Base-by-base conservation (phyloP, 2,329 filamentous ascomycete genomes). In the Tothia fuscella region DNA sequence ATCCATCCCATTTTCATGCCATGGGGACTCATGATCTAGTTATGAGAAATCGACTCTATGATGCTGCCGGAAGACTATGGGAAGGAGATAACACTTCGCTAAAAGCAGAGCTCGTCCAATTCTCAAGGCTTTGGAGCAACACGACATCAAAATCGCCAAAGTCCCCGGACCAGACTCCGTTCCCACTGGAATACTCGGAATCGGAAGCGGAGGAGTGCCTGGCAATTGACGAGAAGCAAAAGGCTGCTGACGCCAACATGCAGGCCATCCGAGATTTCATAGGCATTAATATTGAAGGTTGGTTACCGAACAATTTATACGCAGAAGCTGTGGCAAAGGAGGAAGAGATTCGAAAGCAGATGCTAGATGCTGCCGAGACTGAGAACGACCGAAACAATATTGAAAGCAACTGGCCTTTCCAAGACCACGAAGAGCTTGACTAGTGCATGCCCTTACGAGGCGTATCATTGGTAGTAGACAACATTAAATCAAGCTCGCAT, bases 51-150 rank as follows among this genome's bases (percentile, higher is more conserved):
- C 49, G 49, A 20, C 42, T 52, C n/a, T 54, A 49, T 30, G 21
- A 49, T 19, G 33, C 53, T 43, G 52, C 54, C 17, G 40, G 54
- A 20, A 42, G 35, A 32, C 55, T 49, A 17, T 58, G 54, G 55
- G 48, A 56, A 44, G 53, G 55, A 17, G 40, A 54, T 25, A 55
- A 50, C 33, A 50, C 50, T 21, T 39, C 47, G 16, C 51, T 58
- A 13, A 51, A 56, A 29, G 36, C 36, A 26, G 36, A 17, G 13
- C 19, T 39, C 13, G 28, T 39, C 24, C 36, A 25, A 19, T 17
- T 22, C 13, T 29, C 36, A 29, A 12, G 28, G 5, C 4, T 14
- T 7, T 39, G 36, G 36, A 22, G 28, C 24, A 29, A 12, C 19
- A 17, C 28, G 20, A 39, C 36, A 29, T 17, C 33, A 19, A 19